Conservation (phyloP, 352 stramenopile genomes). For the Phytophthora melonis region DNA sequence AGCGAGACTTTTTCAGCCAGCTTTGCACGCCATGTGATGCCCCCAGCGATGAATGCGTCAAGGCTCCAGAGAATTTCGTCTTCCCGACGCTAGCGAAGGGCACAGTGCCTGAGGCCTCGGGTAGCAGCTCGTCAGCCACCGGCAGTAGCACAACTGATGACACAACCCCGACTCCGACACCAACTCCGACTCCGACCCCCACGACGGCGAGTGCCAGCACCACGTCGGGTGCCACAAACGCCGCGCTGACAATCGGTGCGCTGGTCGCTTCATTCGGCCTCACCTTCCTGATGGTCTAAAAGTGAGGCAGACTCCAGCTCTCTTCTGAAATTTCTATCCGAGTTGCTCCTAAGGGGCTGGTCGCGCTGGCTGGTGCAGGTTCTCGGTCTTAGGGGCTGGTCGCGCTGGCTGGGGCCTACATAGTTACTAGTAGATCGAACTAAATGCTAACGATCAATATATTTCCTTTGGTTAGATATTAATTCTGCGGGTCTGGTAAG, state of each 20-base stretch:
- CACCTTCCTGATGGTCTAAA: slow-evolving; percentile 29
- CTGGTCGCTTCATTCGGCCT: slow-evolving; percentile 21
- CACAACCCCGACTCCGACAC: background rate
- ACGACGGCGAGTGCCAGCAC: background rate
- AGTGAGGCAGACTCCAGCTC: background rate
- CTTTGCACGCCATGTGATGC: no score
- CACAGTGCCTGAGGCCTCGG: slow-evolving; percentile 4
- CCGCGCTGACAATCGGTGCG: slow-evolving; percentile 17
- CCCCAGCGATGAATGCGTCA: no score
- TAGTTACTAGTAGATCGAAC: background rate
- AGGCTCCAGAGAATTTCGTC: slow-evolving; percentile 4
- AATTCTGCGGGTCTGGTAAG: no score
- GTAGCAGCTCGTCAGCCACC: background rate
- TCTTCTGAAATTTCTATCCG: background rate
- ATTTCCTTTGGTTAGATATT: no score
- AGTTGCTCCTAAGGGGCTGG: background rate
- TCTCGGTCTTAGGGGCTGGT: no score
- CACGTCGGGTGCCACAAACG: slow-evolving; percentile 7
- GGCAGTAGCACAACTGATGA: slow-evolving; percentile 17
- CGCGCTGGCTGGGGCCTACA: background rate
- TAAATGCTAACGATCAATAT: background rate
- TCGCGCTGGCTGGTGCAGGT: no score
- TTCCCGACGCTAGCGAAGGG: slow-evolving; percentile 35
- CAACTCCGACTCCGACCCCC: background rate
- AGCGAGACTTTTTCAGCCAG: no score